Evolutionary conservation across 768 basidiomycete species (phyloP).

Genomic region (Phylloporus arenicola): DNA sequence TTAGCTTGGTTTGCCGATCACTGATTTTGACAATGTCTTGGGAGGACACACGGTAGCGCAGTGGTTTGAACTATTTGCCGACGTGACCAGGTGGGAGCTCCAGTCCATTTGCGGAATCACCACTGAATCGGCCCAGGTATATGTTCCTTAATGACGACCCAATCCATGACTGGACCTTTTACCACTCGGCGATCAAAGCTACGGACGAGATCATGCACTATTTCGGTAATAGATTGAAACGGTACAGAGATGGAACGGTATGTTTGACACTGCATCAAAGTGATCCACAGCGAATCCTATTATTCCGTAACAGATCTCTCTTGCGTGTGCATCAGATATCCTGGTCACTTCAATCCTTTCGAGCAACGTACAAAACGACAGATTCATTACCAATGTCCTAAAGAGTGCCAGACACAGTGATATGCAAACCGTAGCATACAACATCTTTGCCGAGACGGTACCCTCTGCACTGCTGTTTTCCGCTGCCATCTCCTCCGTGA

Average conservation of each 20-base stretch:
- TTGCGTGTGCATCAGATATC: constrained; percentile 17
- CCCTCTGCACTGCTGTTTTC: constrained; percentile 55
- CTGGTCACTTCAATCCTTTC: constrained; percentile 17
- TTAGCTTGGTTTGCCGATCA: constrained; percentile 30
- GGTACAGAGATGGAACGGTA: constrained; percentile 18
- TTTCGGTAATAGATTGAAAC: constrained; percentile 21
- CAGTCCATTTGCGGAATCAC: background rate
- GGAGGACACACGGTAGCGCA: constrained; percentile 38
- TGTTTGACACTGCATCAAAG: background rate
- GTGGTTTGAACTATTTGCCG: constrained; percentile 48
- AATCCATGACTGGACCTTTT: constrained; percentile 30
- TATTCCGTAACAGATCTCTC: constrained; percentile 11
- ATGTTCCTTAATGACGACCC: constrained; percentile 32
- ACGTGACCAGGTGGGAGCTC: constrained; percentile 32
- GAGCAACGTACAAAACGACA: constrained; percentile 21
- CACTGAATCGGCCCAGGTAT: constrained; percentile 27
- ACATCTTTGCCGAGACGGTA: constrained; percentile 48
- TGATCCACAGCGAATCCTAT: background rate
- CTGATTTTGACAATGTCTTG: constrained; percentile 30
- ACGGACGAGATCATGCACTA: constrained; percentile 22
- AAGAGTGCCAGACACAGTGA: constrained; percentile 1
- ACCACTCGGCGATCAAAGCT: constrained; percentile 23
- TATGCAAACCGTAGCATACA: constrained; percentile 38
- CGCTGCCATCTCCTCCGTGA: constrained; percentile 47
- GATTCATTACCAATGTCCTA: constrained; percentile 17